Percentiles rank a stretch among this genome's conserved stretches.
These are phyloP conservation scores for Hymenoscyphus linearis DNA, from an alignment of 2,329 filamentous ascomycete species.

Conservation along the genomic window DNA sequence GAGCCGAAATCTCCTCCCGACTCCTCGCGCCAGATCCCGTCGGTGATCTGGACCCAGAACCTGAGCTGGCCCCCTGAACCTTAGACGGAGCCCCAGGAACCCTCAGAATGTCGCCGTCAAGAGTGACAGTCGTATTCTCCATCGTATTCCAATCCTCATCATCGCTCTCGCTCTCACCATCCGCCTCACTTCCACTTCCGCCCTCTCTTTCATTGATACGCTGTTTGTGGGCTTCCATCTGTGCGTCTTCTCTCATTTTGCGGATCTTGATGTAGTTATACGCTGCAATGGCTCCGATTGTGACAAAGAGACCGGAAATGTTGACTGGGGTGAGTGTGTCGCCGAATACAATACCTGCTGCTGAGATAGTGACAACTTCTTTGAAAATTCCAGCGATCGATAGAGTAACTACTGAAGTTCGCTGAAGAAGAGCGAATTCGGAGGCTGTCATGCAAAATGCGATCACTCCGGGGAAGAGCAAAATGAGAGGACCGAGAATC, in stretches of 20 bases:
- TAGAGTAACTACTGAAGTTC: slow-evolving; percentile 91
- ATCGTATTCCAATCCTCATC: slow-evolving; percentile 27
- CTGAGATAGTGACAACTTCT: slow-evolving; percentile 92
- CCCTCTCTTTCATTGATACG: slow-evolving; percentile 11
- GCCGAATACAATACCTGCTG: slow-evolving; percentile 81
- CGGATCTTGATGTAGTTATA: slow-evolving; percentile 95
- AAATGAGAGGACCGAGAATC: slow-evolving; percentile 60
- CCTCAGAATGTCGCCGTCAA: slow-evolving; percentile 29
- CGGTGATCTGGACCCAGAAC: neutral
- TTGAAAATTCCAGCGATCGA: slow-evolving; percentile 99
- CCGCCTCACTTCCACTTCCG: slow-evolving; percentile 20
- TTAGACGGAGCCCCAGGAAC: slow-evolving; percentile 11
- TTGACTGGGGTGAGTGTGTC: slow-evolving; percentile 86
- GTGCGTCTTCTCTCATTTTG: slow-evolving; percentile 79
- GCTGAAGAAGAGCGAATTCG: slow-evolving; percentile 91
- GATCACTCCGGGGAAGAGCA: slow-evolving; percentile 84
- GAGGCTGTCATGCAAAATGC: slow-evolving; percentile 96
- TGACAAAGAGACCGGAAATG: slow-evolving; percentile 79
- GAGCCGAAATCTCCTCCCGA: slow-evolving; percentile 9
- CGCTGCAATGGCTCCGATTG: slow-evolving; percentile 75
- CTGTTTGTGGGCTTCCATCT: slow-evolving; percentile 40
- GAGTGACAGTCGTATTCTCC: slow-evolving; percentile 24
- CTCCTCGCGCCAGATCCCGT: slow-evolving; percentile 1
- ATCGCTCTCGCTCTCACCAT: slow-evolving; percentile 19
- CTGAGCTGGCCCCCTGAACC: slow-evolving; percentile 11